Conservation (phyloP, 495 filamentous ascomycete species). For the Elaphomyces granulatus region DNA sequence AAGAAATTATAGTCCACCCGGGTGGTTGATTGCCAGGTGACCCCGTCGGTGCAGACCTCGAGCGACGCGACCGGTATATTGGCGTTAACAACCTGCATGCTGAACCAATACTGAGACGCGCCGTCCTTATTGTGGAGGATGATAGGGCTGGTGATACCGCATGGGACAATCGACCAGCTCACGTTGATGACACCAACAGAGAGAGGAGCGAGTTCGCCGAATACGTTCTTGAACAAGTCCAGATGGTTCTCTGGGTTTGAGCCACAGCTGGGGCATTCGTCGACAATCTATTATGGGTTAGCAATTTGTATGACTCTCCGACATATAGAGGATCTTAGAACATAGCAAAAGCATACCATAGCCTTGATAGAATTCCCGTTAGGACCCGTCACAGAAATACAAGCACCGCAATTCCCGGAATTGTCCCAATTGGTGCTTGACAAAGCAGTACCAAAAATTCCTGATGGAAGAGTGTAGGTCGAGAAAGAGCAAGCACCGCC, state of each 20-base stretch:
- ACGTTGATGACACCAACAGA: slow-evolving; percentile 39
- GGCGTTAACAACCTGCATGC: slow-evolving; percentile 44
- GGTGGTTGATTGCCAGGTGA: slow-evolving; percentile 35
- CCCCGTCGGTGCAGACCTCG: slow-evolving; percentile 44
- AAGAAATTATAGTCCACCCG: slow-evolving; percentile 46
- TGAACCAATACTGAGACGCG: slow-evolving; percentile 39
- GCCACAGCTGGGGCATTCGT: slow-evolving; percentile 44
- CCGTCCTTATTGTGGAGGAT: slow-evolving; percentile 43
- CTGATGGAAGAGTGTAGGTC: slow-evolving; percentile 40
- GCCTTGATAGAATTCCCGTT: slow-evolving; percentile 42
- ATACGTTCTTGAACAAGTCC: slow-evolving; percentile 45
- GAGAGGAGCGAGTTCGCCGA: slow-evolving; percentile 30
- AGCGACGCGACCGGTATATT: slow-evolving; percentile 36
- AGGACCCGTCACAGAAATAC: slow-evolving; percentile 40
- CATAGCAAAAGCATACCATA: slow-evolving; percentile 32
- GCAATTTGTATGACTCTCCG: neutral
- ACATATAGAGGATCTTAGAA: neutral
- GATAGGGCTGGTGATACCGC: slow-evolving; percentile 36
- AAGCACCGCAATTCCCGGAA: slow-evolving; percentile 40
- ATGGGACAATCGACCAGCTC: slow-evolving; percentile 36
- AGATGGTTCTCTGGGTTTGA: slow-evolving; percentile 37
- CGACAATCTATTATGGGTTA: slow-evolving; percentile 36
- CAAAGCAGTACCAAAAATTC: slow-evolving; percentile 40
- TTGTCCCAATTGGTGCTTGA: slow-evolving; percentile 36
- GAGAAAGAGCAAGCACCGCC: slow-evolving; percentile 45